Evolutionary conservation across 2,329 filamentous ascomycete species (phyloP), one percentile per base, ranked within the genome.

Genomic region (Paecilomyces niveus): DNA sequence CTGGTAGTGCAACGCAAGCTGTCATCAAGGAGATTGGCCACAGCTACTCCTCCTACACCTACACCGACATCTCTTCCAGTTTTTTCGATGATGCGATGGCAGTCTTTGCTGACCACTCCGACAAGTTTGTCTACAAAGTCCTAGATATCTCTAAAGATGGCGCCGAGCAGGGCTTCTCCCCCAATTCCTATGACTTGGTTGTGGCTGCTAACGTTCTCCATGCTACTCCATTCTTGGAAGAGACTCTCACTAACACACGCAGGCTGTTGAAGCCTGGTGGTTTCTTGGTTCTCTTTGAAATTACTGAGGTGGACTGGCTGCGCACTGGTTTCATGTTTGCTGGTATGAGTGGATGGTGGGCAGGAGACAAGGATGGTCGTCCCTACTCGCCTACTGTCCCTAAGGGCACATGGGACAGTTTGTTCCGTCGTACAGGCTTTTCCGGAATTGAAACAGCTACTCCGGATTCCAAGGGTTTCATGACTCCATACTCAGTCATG

Each of bases 221-320:
- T 45, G 72, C 71, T 0, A 73, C 71, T 1, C 45, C 53, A 10
- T 51, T 26, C 11, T 55, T 72, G 2, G 58, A 63, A 3, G 61
- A 62, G n/a, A 67, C 66, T 1, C 22, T 72, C 35, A 32, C 15
- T 0, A 65, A 72, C 57, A 59, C 73, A 0, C 63, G 63, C 2
- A 58, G 57, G 5, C 61, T 74, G 8, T 64, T 75, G 1, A 62
- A 61, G 22, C 76, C 80, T 0, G 78, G 75, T 1, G 81, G 81
- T 0, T 74, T 76, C 39, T 65, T 84, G 0, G 45, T 83, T 1
- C 52, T 81, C 0, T 59, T 76, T 3, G 80, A 83, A 59, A 61
- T 77, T 1, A 70, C 66, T 3, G 15, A 55, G 18, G 18, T 50
- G 52, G 57, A 60, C 59, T 22, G 64, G 61, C 18, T 66, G 53